Evolutionary conservation across 148 eudicot genomes (phyloP), one percentile per base, ranked within the genome.

Genomic region (Salicornia ramosissima): DNA sequence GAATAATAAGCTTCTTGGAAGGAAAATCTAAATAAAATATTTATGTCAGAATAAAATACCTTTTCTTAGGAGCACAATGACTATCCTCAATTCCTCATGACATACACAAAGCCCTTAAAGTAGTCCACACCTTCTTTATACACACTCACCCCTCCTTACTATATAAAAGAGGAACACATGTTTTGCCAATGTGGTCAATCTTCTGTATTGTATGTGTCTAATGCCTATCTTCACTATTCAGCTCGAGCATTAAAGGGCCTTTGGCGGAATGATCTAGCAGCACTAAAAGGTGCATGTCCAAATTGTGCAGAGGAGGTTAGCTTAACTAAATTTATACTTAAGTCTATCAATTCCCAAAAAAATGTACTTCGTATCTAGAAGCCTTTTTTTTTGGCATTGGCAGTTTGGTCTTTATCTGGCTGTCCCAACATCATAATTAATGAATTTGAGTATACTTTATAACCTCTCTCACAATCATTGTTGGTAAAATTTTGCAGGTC

Each of bases 281-380:
- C 95, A 33, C 43, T 90, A 34, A 90, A 88, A 76, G 96, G 98
- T 63, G 84, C 87, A 31, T 93, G 98, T 85, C 96, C 98, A 28
- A 90, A 81, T 72, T 93, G 98, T 52, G 96, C 96, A 33, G 98
- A 93, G 80, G 96, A 93, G 96, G 96, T 93, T 57, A 74, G 79
- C 79, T 64, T 73, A 13, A 39, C 18, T 30, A 10, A 24, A 65
- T 61, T 57, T 13, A 19, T n/a, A 24, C 50, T 42, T 40, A 26
- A 63, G 2, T 42, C n/a, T 42, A 40, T 7, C 18, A 25, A 43
- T 10, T 11, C 52, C 64, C 12, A 42, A 56, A 55, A 13, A 36
- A 16, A 42, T 28, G 19, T 4, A 49, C 1, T 9, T 55, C 29
- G 53, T 5, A 12, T 36, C 50, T n/a, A n/a, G n/a, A n/a, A n/a